Evolutionary conservation across 2,329 filamentous ascomycete genomes (phyloP), one percentile per base, ranked within the genome.

Genomic region (Nemania serpens): DNA sequence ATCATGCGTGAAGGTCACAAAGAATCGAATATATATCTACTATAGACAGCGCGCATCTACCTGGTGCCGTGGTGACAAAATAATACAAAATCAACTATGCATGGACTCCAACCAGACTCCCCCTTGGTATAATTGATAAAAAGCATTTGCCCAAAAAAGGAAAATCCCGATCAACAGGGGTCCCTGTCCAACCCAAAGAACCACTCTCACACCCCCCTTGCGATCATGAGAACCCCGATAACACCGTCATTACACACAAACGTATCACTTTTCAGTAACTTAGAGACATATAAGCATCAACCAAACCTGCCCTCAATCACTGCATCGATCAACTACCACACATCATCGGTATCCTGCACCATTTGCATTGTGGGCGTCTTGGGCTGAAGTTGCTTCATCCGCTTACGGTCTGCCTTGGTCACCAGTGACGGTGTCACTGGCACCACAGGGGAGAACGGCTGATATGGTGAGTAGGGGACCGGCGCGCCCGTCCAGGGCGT

Each of bases 391-490:
- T 82, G 86, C 79, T 81, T 85, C 81, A 86, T 87, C 72, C 83
- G 80, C 81, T 88, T 91, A 29, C 89, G 78, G 71, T 93, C 90
- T 63, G 85, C 84, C 74, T 82, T 86, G 22, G 87, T 91, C 15
- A 91, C 86, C 48, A 94, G 76, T 18, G 85, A 86, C n/a, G 91
- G 90, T 33, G 91, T 93, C 50, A 93, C 85, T 1, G 91, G 91
- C 52, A 92, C 83, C 49, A 91, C 80, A 1, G 90, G 89, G 6
- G 88, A 90, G 72, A 88, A 91, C 0, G 91, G 91, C 78, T 93
- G 91, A 68, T 93, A 94, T 0, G 91, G 89, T 57, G 85, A 87
- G 74, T 93, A 93, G 1, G 90, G 90, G 20, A 88, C 83, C 1
- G 85, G 81, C 20, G 79, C 81, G 4, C 84, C 85, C 1, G 83